Evolutionary conservation across 108 stramenopile genomes (phyloP).

Genomic region (Skeletonema tropicum): DNA sequence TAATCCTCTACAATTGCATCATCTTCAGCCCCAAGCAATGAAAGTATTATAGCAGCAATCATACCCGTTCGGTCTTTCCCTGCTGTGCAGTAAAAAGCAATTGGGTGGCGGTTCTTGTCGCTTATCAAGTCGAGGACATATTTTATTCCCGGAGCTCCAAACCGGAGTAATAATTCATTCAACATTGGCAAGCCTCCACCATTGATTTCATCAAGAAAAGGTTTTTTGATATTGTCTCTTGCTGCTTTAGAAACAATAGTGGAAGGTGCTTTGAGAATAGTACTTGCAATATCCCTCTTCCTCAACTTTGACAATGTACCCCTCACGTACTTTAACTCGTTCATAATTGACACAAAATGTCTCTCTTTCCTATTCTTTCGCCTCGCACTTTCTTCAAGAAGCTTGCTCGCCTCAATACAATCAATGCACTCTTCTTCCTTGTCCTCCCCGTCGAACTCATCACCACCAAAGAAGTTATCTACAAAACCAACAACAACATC

Average conservation of each 20-base stretch:
- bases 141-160: constrained; percentile 85
- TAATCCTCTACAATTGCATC: constrained; percentile 92
- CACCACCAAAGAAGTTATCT: constrained; percentile 42
- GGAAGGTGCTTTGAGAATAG: constrained; percentile 72
- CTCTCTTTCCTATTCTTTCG: constrained; percentile 77
- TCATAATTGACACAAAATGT: constrained; percentile 93
- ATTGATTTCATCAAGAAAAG: constrained; percentile 89
- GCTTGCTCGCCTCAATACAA: constrained; percentile 41
- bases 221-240: constrained; percentile 78
- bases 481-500: constrained; percentile 50
- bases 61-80: constrained; percentile 94
- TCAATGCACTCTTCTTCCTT: constrained; percentile 67
- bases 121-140: constrained; percentile 82
- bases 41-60: constrained; percentile 84
- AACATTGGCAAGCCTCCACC: constrained; percentile 89
- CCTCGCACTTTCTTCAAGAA: constrained; percentile 32
- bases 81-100: constrained; percentile 94
- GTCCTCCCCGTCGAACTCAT: constrained; percentile 30
- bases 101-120: constrained; percentile 78
- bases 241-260: constrained; percentile 74
- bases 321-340: constrained; percentile 89
- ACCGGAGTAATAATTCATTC: constrained; percentile 85
- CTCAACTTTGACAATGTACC: constrained; percentile 83
- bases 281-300: constrained; percentile 80
- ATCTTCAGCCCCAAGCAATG: constrained; percentile 65